A percentile compares a stretch with the other conserved stretches of the same genome.
Conservation (phyloP, 306 rosid genomes). For the Castanopsis chinensis region DNA sequence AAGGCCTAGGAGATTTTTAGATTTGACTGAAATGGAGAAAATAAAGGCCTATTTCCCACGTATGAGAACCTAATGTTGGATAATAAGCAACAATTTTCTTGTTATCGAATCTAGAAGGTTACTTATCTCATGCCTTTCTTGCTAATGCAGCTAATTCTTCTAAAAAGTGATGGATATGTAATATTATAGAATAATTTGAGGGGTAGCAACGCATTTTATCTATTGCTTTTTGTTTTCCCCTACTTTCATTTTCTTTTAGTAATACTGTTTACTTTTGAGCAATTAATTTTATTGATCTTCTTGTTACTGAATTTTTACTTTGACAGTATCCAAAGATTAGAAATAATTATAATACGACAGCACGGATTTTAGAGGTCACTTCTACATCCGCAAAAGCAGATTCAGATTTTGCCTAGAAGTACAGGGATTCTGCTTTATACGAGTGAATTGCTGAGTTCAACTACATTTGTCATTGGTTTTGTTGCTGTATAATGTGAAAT, state of each 20-base stretch:
- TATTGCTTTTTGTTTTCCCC: background rate
- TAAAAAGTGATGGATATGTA: conserved; percentile 57
- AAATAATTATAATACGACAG: conserved; percentile 65
- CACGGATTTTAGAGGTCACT: conserved; percentile 75
- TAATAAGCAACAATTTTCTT: background rate
- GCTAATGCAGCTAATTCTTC: conserved; percentile 12
- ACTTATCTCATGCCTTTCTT: no score
- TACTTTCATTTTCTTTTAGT: background rate
- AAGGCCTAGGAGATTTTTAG: background rate
- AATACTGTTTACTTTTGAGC: background rate
- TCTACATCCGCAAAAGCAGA: conserved; percentile 53
- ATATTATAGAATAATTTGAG: conserved; percentile 59
- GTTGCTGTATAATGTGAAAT: background rate
- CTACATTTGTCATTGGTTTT: background rate
- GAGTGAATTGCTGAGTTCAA: conserved; percentile 36
- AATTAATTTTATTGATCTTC: background rate
- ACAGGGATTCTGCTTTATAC: conserved; percentile 42
- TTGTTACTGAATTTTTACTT: conserved; percentile 16
- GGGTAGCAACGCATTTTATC: background rate
- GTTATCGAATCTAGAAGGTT: background rate
- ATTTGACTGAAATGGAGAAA: background rate
- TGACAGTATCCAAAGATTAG: conserved; percentile 47
- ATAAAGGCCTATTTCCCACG: no score
- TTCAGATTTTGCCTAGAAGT: conserved; percentile 60
- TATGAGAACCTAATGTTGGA: background rate